These are phyloP conservation scores for Fusarium mundagurra DNA, from an alignment of 2,329 filamentous ascomycete species.

Conservation along the genomic window DNA sequence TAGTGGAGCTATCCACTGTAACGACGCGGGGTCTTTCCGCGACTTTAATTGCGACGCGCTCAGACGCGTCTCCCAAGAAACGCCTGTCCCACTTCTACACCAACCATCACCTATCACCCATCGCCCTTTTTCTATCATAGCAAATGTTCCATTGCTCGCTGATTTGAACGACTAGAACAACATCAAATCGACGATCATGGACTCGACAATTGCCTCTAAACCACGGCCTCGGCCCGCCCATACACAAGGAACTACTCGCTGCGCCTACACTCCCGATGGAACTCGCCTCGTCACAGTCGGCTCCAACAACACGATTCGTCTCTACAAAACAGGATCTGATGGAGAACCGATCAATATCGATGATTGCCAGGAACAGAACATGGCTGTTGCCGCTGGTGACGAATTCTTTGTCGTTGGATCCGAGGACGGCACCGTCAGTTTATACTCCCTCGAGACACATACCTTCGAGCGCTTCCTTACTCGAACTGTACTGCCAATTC, in stretches of 20 bases:
- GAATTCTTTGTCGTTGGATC: conserved; percentile 89
- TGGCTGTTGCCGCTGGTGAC: conserved; percentile 78
- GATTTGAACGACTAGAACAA: not conserved
- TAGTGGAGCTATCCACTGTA: conserved; percentile 30
- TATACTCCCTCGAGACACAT: conserved; percentile 82
- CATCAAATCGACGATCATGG: conserved; percentile 40
- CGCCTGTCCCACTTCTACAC: conserved; percentile 11
- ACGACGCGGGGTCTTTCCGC: conserved; percentile 43
- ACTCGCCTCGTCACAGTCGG: conserved; percentile 89
- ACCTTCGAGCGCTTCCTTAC: conserved; percentile 83
- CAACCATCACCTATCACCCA: conserved; percentile 12
- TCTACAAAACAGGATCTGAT: conserved; percentile 91
- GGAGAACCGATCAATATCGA: conserved; percentile 94
- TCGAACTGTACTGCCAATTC: conserved; percentile 84
- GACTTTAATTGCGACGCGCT: conserved; percentile 54
- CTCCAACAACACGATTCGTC: conserved; percentile 90
- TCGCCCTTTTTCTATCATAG: conserved; percentile 4
- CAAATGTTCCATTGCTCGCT: conserved; percentile 12
- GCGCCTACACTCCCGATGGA: conserved; percentile 91
- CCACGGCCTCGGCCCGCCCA: conserved; percentile 76
- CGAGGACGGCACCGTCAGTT: conserved; percentile 95
- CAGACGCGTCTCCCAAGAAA: conserved; percentile 51
- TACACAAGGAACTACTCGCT: conserved; percentile 85
- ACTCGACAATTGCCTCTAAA: conserved; percentile 51
- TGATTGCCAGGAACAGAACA: conserved; percentile 87